Conservation (phyloP, 257 asterid genomes). For the Solanum chiquidenum region DNA sequence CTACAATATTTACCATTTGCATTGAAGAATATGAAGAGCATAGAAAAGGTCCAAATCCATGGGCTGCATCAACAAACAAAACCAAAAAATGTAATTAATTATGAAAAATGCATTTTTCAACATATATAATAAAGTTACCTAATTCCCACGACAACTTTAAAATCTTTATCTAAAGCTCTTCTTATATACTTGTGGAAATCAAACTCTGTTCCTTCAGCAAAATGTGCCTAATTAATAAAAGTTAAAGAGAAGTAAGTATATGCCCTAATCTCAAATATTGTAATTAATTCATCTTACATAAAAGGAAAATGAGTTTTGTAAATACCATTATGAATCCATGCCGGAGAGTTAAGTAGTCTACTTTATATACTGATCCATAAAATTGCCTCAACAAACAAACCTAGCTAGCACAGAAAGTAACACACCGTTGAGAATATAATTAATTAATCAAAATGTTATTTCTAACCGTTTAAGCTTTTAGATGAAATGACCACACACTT, state of each 20-base stretch:
- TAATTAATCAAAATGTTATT: no score
- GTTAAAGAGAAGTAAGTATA: background rate
- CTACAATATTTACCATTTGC: conserved; percentile 33
- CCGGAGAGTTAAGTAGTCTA: conserved; percentile 62
- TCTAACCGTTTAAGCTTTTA: accelerated
- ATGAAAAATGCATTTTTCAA: background rate
- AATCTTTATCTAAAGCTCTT: conserved; percentile 62
- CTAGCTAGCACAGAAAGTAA: conserved; percentile 16
- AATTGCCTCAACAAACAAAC: conserved; percentile 63
- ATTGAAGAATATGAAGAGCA: conserved; percentile 71
- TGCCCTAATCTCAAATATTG: background rate
- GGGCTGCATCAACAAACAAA: conserved; percentile 28
- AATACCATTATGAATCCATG: conserved; percentile 67
- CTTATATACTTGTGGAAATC: conserved; percentile 54
- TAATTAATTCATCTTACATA: background rate
- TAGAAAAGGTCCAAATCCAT: conserved; percentile 67
- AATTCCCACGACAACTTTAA: conserved; percentile 58
- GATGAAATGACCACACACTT: no score
- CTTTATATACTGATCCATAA: conserved; percentile 49
- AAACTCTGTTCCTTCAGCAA: conserved; percentile 37
- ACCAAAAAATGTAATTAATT: background rate
- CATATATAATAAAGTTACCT: conserved; percentile 22
- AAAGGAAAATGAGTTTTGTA: background rate
- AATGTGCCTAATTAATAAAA: conserved; percentile 52
- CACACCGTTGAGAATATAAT: background rate